Conservation (phyloP, 345 rosid genomes). For the Geranium brycei region DNA sequence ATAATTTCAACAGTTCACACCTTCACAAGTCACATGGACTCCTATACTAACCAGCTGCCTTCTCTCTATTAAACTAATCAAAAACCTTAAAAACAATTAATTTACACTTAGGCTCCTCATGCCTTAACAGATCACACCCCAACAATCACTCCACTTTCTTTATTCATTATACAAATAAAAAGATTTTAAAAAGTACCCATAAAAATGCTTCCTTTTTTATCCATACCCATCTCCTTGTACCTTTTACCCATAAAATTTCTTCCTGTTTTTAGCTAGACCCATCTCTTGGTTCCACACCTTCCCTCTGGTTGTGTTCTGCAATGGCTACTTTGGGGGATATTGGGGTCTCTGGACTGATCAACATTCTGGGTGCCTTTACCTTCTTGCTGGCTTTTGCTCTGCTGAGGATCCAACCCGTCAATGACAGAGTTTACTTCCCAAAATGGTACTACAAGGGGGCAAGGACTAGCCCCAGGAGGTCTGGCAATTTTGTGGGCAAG, state of each 20-base stretch:
- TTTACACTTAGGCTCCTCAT: too few relatives aligned
- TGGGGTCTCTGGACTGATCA: constrained; percentile 71
- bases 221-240: constrained; percentile 1
- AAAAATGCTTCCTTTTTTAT: not conserved
- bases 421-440: constrained; percentile 89
- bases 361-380: constrained; percentile 55
- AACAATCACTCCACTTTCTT: not conserved
- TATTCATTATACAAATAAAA: too few relatives aligned
- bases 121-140: not conserved
- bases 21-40: too few relatives aligned
- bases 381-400: constrained; percentile 85
- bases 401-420: constrained; percentile 72
- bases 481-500: constrained; percentile 47
- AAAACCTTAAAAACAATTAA: too few relatives aligned
- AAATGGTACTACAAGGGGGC: constrained; percentile 66
- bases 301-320: constrained; percentile 3
- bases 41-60: too few relatives aligned
- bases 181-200: not conserved
- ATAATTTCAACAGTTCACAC: too few relatives aligned
- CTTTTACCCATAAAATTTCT: not conserved
- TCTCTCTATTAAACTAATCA: too few relatives aligned
- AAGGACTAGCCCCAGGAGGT: constrained; percentile 60
- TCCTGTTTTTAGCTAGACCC: too few relatives aligned
- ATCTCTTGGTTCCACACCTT: not conserved
- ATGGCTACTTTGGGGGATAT: constrained; percentile 86